A percentile compares a stretch with the other conserved stretches of the same genome.
These are phyloP conservation scores for Hamiltosporidium tvaerminnensis DNA, from an alignment of 371 early-diverging fungal species.

Conservation along the genomic window DNA sequence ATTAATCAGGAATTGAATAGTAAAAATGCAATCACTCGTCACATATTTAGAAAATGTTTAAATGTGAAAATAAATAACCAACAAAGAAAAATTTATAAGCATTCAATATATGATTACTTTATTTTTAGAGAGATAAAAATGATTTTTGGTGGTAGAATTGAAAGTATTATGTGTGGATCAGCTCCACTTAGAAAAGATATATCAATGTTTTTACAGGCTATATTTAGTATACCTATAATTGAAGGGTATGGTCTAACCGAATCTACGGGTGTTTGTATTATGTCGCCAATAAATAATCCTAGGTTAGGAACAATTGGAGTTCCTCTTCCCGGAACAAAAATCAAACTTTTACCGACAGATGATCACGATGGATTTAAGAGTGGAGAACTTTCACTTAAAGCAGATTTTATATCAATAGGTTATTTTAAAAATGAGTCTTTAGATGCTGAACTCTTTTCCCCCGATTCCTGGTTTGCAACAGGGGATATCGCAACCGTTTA, in stretches of 20 bases:
- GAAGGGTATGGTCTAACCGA: conserved; percentile 91
- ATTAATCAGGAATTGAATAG: conserved; percentile 58
- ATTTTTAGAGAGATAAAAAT: conserved; percentile 68
- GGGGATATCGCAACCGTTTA: conserved; percentile 73
- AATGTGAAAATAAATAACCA: conserved; percentile 57
- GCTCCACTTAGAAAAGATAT: conserved; percentile 74
- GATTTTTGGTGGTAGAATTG: conserved; percentile 70
- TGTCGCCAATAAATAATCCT: conserved; percentile 33
- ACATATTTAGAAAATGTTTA: conserved; percentile 60
- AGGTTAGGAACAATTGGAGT: conserved; percentile 66
- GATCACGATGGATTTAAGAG: conserved; percentile 64
- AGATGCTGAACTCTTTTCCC: conserved; percentile 62
- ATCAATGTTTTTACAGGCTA: conserved; percentile 67
- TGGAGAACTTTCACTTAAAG: conserved; percentile 72
- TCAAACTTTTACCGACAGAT: conserved; percentile 72
- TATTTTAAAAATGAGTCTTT: conserved; percentile 62
- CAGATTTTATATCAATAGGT: conserved; percentile 58
- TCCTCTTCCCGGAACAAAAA: conserved; percentile 62
- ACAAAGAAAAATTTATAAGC: conserved; percentile 56
- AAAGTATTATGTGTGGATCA: conserved; percentile 62
- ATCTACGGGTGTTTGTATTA: conserved; percentile 59
- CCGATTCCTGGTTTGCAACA: conserved; percentile 75
- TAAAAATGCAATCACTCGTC: conserved; percentile 59
- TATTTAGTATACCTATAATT: conserved; percentile 62
- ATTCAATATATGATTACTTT: conserved; percentile 68